Base-by-base conservation (phyloP, 1,284 basidiomycete species). In the Apiotrichum sp. region DNA sequence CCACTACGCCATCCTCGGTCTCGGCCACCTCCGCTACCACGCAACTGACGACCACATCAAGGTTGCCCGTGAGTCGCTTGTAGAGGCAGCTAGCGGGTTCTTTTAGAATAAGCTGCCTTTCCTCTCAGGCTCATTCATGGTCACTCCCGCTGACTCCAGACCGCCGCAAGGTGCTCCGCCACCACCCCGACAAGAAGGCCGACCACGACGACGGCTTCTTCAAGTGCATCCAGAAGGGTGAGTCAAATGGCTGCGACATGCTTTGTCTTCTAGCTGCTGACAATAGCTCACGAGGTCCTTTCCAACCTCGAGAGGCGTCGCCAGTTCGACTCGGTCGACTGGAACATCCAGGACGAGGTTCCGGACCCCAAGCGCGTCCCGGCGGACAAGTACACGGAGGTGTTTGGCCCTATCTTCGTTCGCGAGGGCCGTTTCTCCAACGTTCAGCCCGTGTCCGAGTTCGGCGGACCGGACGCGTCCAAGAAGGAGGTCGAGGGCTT, bases 121-220 rank as follows among this genome's bases (percentile, higher is more conserved):
- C 22, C 22, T 22, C 22, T 22, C 22, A 22, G 52, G 13, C 36
- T 4, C n/a, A 13, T 36, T 6, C 22, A 22, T 22, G 22, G 22
- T 22, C 22, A 22, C 10, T 45, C n/a, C 47, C 50, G 45, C 56
- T 64, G 13, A 63, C 57, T 33, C 13, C 66, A 92, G 89, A 96
- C 80, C 90, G 93, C 69, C 93, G 95, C 81, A 98, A 98, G 80
- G 95, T 98, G 38, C 85, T 98, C 56, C 95, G 95, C 76, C 95
- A 98, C 78, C 95, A 98, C 78, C 95, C 95, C 1, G 95, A 98
- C 80, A 98, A 98, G 80, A 98, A 98, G 77, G 93, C 91, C 11
- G 84, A 84, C 46, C 97, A 97, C 79, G 93, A 98, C 78, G 95
- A 98, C 72, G 86, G 86, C 4, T 98, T 98, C 83, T 98, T 98